Conservation (phyloP, 2,329 filamentous ascomycete species). For the Alternaria triticimaculans region DNA sequence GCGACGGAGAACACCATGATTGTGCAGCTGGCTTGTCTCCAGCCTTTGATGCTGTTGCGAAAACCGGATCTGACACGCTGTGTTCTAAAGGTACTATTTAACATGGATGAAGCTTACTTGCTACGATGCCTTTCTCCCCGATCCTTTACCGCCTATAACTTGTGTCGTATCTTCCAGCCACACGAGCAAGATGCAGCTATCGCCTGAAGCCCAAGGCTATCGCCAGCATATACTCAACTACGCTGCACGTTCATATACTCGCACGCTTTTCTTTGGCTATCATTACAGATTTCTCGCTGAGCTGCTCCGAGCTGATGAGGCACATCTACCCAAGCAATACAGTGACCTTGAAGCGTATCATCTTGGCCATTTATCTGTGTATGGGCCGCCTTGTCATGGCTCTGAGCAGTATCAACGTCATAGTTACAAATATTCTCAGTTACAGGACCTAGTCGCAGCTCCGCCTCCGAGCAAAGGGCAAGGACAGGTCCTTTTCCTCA, state of each 20-base stretch:
- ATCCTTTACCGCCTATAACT: not conserved
- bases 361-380: conserved; percentile 1
- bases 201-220: conserved; percentile 1
- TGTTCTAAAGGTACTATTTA: not conserved
- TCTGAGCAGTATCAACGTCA: not conserved
- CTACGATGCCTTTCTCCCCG: not conserved
- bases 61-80: not conserved
- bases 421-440: not conserved
- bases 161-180: not conserved
- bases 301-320: not conserved
- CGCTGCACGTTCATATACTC: conserved; percentile 11
- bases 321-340: not conserved
- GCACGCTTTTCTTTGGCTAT: conserved; percentile 11
- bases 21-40: not conserved
- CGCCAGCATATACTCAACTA: conserved; percentile 4
- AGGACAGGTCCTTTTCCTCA: conserved; percentile 13
- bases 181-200: not conserved
- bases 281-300: conserved; percentile 12
- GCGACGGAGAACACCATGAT: not conserved
- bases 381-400: not conserved
- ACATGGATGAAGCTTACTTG: not conserved
- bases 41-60: not conserved
- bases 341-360: conserved; percentile 6
- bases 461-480: not conserved
- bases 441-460: not conserved